phyloP scores from a whole-genome alignment of 1,284 basidiomycete genomes.

The Tylopilus orsonianus region DNA sequence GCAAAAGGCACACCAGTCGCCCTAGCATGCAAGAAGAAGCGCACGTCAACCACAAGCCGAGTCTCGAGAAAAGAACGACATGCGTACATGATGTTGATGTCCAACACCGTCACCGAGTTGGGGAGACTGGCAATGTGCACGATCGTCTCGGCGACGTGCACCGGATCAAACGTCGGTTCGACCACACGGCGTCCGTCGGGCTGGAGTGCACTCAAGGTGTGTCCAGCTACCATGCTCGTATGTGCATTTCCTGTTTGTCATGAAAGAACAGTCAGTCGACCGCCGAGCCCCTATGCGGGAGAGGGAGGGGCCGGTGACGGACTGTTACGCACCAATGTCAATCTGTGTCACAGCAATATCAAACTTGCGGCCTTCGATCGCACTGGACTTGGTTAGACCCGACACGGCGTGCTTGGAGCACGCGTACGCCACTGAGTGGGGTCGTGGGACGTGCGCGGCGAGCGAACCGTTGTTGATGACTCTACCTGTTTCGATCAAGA shows the following conservation, averaged over 20 bases:
- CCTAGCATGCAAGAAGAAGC: conserved; percentile 34
- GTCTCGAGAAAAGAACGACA: neutral
- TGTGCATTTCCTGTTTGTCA: conserved; percentile 55
- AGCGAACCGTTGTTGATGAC: conserved; percentile 87
- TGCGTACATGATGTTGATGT: conserved; percentile 73
- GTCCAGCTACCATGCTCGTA: conserved; percentile 54
- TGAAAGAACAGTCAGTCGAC: too few relatives aligned
- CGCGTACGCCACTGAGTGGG: conserved; percentile 67
- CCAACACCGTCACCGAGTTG: conserved; percentile 66
- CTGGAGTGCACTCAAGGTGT: conserved; percentile 57
- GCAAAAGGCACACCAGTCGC: conserved; percentile 60
- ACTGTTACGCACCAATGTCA: conserved; percentile 68
- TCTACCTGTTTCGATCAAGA: conserved; percentile 43
- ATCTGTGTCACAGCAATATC: conserved; percentile 79
- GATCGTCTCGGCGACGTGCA: conserved; percentile 69
- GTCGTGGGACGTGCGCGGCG: conserved; percentile 72
- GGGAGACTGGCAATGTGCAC: conserved; percentile 72
- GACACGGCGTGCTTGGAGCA: conserved; percentile 77
- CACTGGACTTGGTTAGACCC: conserved; percentile 73
- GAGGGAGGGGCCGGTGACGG: too few relatives aligned
- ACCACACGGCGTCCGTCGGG: conserved; percentile 59
- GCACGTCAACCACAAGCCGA: neutral
- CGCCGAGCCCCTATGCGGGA: too few relatives aligned
- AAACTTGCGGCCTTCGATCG: conserved; percentile 73
- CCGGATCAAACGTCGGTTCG: conserved; percentile 68